Conservation (phyloP, 148 eudicot species). For the Drosera capensis region DNA sequence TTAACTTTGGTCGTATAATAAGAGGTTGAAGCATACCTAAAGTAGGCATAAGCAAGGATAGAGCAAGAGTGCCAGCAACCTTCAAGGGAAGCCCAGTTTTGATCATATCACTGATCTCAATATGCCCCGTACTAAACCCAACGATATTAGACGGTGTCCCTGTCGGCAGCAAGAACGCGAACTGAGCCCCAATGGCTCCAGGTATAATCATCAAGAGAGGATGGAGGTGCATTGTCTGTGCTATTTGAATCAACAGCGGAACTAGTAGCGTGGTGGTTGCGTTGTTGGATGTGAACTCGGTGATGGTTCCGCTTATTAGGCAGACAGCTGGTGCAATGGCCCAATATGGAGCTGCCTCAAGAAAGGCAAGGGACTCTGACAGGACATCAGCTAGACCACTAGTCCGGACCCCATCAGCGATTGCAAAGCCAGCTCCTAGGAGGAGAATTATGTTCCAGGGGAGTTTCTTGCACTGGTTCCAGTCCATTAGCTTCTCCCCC, state of each 20-base stretch:
- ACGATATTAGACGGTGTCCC: constrained; percentile 77
- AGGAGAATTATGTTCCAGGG: constrained; percentile 78
- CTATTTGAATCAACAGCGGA: constrained; percentile 62
- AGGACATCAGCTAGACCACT: constrained; percentile 73
- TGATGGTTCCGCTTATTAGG: constrained; percentile 38
- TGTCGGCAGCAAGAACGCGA: constrained; percentile 65
- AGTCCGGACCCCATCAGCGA: constrained; percentile 70
- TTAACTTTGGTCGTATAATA: neutral
- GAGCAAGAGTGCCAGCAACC: constrained; percentile 22
- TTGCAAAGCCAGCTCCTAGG: constrained; percentile 84
- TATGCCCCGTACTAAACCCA: constrained; percentile 70
- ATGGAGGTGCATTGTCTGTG: constrained; percentile 48
- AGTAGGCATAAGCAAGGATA: constrained; percentile 75
- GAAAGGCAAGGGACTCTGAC: constrained; percentile 41
- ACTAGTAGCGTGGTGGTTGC: constrained; percentile 60
- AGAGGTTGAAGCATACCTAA: constrained; percentile 31
- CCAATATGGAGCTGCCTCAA: constrained; percentile 48
- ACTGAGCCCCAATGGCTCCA: constrained; percentile 73
- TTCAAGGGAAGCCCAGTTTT: constrained; percentile 53
- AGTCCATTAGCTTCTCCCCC: constrained; percentile 92
- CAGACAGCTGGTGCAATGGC: constrained; percentile 65
- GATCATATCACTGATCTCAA: constrained; percentile 64
- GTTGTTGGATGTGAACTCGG: constrained; percentile 86
- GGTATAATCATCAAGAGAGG: constrained; percentile 75
- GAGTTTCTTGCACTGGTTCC: constrained; percentile 86